A percentile compares a stretch with the other conserved stretches of the same genome.
phyloP scores from a whole-genome alignment of 2,329 filamentous ascomycete species.

The Calonectria hongkongensis region DNA sequence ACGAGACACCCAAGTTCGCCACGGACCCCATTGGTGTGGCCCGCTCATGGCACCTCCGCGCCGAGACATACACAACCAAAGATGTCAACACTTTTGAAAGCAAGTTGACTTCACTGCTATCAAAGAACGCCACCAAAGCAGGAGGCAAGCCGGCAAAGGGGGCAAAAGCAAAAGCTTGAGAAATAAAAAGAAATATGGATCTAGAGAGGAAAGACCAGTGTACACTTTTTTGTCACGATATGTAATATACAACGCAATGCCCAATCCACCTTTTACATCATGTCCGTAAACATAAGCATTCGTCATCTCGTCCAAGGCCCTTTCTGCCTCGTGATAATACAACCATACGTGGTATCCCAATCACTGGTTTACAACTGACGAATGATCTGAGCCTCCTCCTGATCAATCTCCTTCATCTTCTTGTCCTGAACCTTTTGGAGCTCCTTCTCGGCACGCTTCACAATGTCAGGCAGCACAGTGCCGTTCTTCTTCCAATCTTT shows the following conservation, averaged over 20 bases:
- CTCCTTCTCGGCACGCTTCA: conserved; percentile 68
- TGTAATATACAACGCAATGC: conserved; percentile 55
- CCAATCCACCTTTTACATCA: conserved; percentile 40
- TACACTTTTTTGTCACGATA: conserved; percentile 54
- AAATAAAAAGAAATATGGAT: conserved; percentile 40
- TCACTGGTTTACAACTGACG: conserved; percentile 60
- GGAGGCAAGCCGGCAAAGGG: conserved; percentile 48
- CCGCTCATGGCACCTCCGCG: conserved; percentile 61
- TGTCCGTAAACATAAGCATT: conserved; percentile 9
- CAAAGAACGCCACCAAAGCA: conserved; percentile 44
- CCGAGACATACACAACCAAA: conserved; percentile 59
- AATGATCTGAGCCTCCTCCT: conserved; percentile 69
- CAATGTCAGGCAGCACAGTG: conserved; percentile 67
- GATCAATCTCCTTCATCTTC: conserved; percentile 70
- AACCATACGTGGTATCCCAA: conserved; percentile 2
- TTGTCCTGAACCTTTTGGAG: conserved; percentile 72
- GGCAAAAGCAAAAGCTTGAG: conserved; percentile 51
- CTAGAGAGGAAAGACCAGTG: conserved; percentile 47
- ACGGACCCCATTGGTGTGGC: conserved; percentile 59
- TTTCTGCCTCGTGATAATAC: conserved; percentile 15
- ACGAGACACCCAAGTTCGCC: conserved; percentile 60
- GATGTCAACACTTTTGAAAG: conserved; percentile 63
- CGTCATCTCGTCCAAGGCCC: neutral
- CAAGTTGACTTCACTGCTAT: conserved; percentile 61
- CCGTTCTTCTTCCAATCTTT: conserved; percentile 69